Base-by-base conservation (phyloP, 73 alveolate species). In the Paramecium caudatum region DNA sequence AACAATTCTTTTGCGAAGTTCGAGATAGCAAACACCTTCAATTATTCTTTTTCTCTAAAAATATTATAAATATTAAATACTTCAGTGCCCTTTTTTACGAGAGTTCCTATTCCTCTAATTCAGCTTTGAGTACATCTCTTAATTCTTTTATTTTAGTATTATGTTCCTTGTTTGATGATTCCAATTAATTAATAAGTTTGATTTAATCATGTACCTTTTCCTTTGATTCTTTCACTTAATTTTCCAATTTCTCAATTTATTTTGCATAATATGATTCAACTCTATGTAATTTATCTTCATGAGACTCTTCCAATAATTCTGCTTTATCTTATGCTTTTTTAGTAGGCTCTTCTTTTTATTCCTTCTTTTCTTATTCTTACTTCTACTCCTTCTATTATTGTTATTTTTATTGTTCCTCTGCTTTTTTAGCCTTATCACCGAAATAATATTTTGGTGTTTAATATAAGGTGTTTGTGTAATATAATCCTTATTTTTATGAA, bases 1-100 rank as follows among this genome's bases (percentile, higher is more conserved):
- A 96, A 82, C 6, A 96, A 81, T 46, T 96, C 99, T 93, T 95
- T 95, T 15, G 99, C 99, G 69, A 96, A 96, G 41, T 95, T 96
- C 41, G 96, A 23, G 21, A 96, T 96, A 19, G 98, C 96, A 81
- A 81, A 96, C 46, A 91, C 94, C 81, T 82, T 90, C 4, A 95
- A 85, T 27, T 50, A 27, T 15, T 93, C 96, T 36, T 91, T 93
- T 81, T 95, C 98, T 50, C 90, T 91, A 78, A 88, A 47, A 41
- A 84, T 32, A 61, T 91, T 91, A 80, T 86, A 69, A 9, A 95
- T 93, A 1, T 12, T 55, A 9, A 23, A 61, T 93, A 93, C 78
- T 96, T 96, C 25, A 13, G 30, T 39, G 27, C 43, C 43, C 88
- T 94, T 91, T 49, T 95, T 95, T 23, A 95, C 95, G 5, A 94